These are phyloP conservation scores for Blastosporella zonata DNA, from an alignment of 1,284 basidiomycete species.

Conservation along the genomic window DNA sequence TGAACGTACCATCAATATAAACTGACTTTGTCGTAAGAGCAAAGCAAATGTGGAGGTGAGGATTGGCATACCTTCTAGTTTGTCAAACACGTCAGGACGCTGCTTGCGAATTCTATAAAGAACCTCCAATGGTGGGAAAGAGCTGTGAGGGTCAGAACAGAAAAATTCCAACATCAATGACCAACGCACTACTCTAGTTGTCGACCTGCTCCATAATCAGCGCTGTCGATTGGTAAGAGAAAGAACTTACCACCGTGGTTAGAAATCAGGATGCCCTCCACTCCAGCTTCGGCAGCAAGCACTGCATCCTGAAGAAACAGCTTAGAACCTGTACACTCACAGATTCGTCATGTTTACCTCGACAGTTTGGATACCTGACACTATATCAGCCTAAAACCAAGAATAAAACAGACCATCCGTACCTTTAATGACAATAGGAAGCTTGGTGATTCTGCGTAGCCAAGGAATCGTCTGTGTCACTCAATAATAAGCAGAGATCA, in stretches of 20 bases:
- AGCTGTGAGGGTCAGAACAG: conserved; percentile 34
- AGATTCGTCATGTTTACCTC: conserved; percentile 41
- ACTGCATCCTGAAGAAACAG: conserved; percentile 63
- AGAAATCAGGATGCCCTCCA: conserved; percentile 85
- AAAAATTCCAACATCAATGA: neutral
- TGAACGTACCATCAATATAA: conserved; percentile 71
- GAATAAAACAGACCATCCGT: conserved; percentile 9
- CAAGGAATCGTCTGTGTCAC: conserved; percentile 65
- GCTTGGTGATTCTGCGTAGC: conserved; percentile 69
- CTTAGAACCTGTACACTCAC: conserved; percentile 1
- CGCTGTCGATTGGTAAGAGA: neutral
- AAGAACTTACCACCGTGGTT: conserved; percentile 80
- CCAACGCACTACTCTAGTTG: conserved; percentile 74
- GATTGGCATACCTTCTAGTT: conserved; percentile 53
- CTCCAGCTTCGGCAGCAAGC: conserved; percentile 83
- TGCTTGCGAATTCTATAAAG: conserved; percentile 70
- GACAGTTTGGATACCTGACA: conserved; percentile 69
- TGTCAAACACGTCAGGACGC: conserved; percentile 74
- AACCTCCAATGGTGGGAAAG: conserved; percentile 73
- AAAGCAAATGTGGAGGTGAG: neutral
- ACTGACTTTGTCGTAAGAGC: conserved; percentile 39
- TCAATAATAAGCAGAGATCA: neutral
- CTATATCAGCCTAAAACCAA: conserved; percentile 6
- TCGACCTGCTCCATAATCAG: conserved; percentile 46
- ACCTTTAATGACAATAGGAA: conserved; percentile 87